Base-by-base conservation (phyloP, 768 basidiomycete species). In the Cubamyces sp. region DNA sequence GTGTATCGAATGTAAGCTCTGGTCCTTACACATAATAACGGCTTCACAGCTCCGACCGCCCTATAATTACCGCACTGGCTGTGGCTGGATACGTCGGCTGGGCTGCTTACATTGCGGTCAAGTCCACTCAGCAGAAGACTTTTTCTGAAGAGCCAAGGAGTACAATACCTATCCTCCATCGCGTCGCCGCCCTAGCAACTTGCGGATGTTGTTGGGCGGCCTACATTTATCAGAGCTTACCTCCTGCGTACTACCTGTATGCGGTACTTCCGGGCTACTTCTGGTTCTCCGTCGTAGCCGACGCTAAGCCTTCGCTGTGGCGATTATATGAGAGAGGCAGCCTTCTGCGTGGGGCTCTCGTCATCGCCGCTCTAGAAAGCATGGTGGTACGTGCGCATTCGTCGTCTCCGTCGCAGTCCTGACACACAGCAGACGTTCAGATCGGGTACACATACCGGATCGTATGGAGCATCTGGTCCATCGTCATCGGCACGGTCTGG, bases 171-270 rank as follows among this genome's bases (percentile, higher is more conserved):
- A 64, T 65, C 69, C 76, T 9, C 11, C 4, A 11, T 34, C 34
- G 66, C 62, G 64, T 39, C 19, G 66, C 49, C 50, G 67, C 74
- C 2, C 42, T 82, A 7, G 25, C 74, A 9, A 71, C 69, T 1
- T 66, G 77, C 43, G 51, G 69, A 11, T 66, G 60, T 16, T 84
- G 81, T 54, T 85, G 82, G 76, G 59, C 54, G 0, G 67, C 81
- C 11, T 91, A 92, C 69, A 77, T 77, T 40, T 43, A 86, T 18
- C 90, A 93, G 68, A 75, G 72, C 23, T 84, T 87, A 0, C 88
- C 91, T 0, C 83, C 79, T 81, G 85, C 85, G 4, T 90, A 91
- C 68, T 93, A 88, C 69, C 60, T 91, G 43, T 95, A 95, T 68
- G 79, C 87, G 34, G 70, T 81, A 3, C 93, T 93, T 62, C 91